Evolutionary conservation across 2,329 filamentous ascomycete genomes (phyloP), one percentile per base, ranked within the genome.

Genomic region (Diaporthe aspalathi): DNA sequence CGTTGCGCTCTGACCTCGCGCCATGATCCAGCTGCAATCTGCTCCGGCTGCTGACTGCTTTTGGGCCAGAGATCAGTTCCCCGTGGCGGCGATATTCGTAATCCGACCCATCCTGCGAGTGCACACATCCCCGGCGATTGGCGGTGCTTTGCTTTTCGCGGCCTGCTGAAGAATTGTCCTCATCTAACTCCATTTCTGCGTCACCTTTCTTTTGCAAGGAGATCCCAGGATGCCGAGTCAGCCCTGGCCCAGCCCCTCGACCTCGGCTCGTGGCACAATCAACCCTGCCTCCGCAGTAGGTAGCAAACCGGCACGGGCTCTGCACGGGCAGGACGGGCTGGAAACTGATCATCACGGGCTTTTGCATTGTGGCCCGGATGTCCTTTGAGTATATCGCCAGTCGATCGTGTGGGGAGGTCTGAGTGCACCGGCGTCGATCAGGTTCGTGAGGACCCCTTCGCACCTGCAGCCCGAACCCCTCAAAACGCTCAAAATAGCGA

Each of bases 11-110:
- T 68, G 67, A 68, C 67, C 47, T 60, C 53, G 17, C 53, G 67
- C 67, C 67, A 68, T 68, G 67, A 40, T 45, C 45, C 32, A 52
- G 53, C 54, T 47, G 56, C 67, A 68, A 50, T 68, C 66, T 29
- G 54, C 45, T n/a, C 20, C 63, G 20, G 14, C 22, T 22, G 24
- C 17, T 45, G 38, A 17, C 24, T 35, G 17, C 57, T 63, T 43
- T 32, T 17, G 43, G n/a, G 43, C n/a, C 43, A 63, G 27, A 49
- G 24, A 49, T 32, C 43, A 17, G 43, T 49, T n/a, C n/a, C 27
- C 12, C 49, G 60, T 63, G 60, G 43, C 60, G 60, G 63, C 49
- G 17, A 4, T 12, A 38, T 54, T 54, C 63, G 63, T 67, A 54
- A 53, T 53, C 32, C 32, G 60, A 20, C 43, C 60, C 60, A 35